These are phyloP conservation scores for Pleurotus eryngii DNA, from an alignment of 768 basidiomycete genomes.

Conservation along the genomic window DNA sequence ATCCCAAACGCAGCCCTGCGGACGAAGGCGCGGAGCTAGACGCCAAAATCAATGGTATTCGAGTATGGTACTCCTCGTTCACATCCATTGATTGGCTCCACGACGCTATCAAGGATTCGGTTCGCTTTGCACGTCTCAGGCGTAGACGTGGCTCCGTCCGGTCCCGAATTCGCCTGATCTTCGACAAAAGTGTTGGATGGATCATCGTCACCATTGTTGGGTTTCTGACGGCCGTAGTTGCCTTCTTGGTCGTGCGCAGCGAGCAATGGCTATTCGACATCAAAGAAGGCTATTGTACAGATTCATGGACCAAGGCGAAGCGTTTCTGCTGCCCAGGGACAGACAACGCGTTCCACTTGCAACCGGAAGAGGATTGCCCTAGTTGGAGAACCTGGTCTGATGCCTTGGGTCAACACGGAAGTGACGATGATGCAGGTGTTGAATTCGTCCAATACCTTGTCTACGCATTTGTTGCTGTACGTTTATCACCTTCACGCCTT, in stretches of 20 bases:
- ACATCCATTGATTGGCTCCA: slow-evolving; percentile 96
- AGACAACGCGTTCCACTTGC: slow-evolving; percentile 15
- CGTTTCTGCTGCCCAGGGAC: slow-evolving; percentile 74
- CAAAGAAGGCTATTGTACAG: slow-evolving; percentile 85
- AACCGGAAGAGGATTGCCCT: slow-evolving; percentile 44
- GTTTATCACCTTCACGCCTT: slow-evolving; percentile 23
- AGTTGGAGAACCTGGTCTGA: slow-evolving; percentile 79
- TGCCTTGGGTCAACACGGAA: slow-evolving; percentile 35
- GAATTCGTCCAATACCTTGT: slow-evolving; percentile 53
- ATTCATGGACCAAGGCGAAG: slow-evolving; percentile 68
- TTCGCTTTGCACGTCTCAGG: slow-evolving; percentile 71
- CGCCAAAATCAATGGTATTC: slow-evolving; percentile 78
- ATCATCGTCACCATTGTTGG: slow-evolving; percentile 87
- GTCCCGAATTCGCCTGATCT: slow-evolving; percentile 54
- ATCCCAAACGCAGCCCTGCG: slow-evolving; percentile 28
- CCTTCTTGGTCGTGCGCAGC: slow-evolving; percentile 80
- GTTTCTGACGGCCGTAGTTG: slow-evolving; percentile 78
- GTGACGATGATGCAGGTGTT: slow-evolving; percentile 34
- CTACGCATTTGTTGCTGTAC: slow-evolving; percentile 77
- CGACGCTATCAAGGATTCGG: slow-evolving; percentile 92
- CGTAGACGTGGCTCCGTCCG: slow-evolving; percentile 61
- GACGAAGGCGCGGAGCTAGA: slow-evolving; percentile 46
- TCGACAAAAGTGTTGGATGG: slow-evolving; percentile 86
- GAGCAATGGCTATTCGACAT: slow-evolving; percentile 91
- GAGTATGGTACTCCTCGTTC: slow-evolving; percentile 88